Percentiles rank a stretch among this genome's conserved stretches.
Conservation (phyloP, 768 basidiomycete species). For the Lepiota venenata region DNA sequence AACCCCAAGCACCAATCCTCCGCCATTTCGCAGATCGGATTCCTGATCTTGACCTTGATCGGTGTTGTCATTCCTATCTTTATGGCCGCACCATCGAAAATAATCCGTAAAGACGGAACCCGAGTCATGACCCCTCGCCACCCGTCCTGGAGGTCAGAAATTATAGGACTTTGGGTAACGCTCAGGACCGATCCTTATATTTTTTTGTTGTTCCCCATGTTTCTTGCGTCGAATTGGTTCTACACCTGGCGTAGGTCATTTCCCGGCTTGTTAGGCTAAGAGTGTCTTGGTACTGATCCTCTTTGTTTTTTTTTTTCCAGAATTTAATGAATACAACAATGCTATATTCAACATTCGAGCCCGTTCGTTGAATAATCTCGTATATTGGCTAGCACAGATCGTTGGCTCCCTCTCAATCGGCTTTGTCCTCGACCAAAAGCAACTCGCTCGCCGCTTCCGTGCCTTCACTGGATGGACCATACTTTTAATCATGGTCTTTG, state of each 20-base stretch:
- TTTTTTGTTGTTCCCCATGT: constrained; percentile 78
- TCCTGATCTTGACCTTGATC: constrained; percentile 68
- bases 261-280: too few relatives aligned
- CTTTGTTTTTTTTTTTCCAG: constrained; percentile 27
- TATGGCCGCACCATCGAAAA: constrained; percentile 68
- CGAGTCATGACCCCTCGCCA: constrained; percentile 58
- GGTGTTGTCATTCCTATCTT: constrained; percentile 63
- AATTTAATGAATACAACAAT: constrained; percentile 76
- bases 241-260: constrained; percentile 70
- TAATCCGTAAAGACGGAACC: constrained; percentile 73
- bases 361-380: constrained; percentile 68
- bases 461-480: constrained; percentile 68
- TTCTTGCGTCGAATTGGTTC: constrained; percentile 81
- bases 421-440: constrained; percentile 55
- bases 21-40: constrained; percentile 51
- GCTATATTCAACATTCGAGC: constrained; percentile 77
- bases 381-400: constrained; percentile 82
- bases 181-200: constrained; percentile 69
- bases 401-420: constrained; percentile 72
- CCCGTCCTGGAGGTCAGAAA: constrained; percentile 74
- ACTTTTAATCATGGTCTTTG: constrained; percentile 66
- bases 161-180: constrained; percentile 65
- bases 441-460: constrained; percentile 57
- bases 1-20: neutral
- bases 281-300: neutral